Evolutionary conservation across 2,329 filamentous ascomycete genomes (phyloP).

Genomic region (Parastagonospora nodorum): DNA sequence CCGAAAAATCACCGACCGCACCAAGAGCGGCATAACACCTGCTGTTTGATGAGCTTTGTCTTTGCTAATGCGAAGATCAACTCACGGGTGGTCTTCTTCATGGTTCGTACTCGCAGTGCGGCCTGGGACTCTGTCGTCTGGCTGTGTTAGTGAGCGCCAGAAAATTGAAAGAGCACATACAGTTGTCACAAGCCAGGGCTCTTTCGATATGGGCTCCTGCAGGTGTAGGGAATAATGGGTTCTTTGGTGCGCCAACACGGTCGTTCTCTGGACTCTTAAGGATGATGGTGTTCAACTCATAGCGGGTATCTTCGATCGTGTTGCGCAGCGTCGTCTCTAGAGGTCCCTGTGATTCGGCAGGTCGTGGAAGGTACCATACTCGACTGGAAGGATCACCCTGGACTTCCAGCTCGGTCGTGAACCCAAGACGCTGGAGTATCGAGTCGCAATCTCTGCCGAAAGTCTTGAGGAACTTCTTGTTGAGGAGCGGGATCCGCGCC

Average conservation of each 20-base stretch:
- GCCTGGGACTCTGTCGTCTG: constrained; percentile 33
- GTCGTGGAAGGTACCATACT: constrained; percentile 42
- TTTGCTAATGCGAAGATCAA: constrained; percentile 1
- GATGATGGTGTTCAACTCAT: constrained; percentile 62
- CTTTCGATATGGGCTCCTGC: constrained; percentile 48
- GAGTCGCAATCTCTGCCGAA: constrained; percentile 67
- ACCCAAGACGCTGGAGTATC: constrained; percentile 64
- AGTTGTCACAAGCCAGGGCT: constrained; percentile 44
- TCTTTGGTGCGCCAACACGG: constrained; percentile 35
- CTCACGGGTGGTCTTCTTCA: constrained; percentile 45
- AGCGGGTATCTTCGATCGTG: constrained; percentile 62
- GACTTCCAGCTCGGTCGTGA: constrained; percentile 47
- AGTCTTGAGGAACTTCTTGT: constrained; percentile 67
- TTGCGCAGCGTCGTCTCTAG: constrained; percentile 30
- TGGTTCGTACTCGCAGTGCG: constrained; percentile 28
- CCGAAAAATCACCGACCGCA: constrained; percentile 65
- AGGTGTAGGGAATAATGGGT: constrained; percentile 38
- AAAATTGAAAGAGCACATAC: constrained; percentile 17
- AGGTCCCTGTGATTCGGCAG: constrained; percentile 22
- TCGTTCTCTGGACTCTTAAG: constrained; percentile 43
- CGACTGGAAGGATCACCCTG: constrained; percentile 40
- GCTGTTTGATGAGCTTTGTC: constrained; percentile 21
- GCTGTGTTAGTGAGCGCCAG: constrained; percentile 11
- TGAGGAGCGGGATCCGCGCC: constrained; percentile 61
- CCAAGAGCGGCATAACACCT: constrained; percentile 67